Evolutionary conservation across 108 stramenopile species (phyloP), one percentile per base, ranked within the genome.

Genomic region (Phaeodactylum tricornutum): DNA sequence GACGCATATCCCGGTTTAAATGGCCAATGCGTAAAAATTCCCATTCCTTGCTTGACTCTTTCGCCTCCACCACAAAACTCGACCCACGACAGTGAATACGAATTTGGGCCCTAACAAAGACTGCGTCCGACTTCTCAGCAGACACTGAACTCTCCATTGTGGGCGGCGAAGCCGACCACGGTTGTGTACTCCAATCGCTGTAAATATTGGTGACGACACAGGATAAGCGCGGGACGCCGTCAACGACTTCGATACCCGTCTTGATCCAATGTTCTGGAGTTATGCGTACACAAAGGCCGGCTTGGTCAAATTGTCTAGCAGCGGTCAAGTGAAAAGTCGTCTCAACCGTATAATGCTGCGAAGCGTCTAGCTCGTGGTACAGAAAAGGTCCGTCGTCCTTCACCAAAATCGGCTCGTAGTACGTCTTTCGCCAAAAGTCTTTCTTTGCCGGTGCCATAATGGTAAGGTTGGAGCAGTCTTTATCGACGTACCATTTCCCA

Each of bases 381-480:
- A 66, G 36, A 26, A 53, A 54, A 2, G 53, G 35, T 15, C 53
- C 72, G 28, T 73, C 66, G 49, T 67, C 62, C 19, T 74, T 66
- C 43, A 92, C 77, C 23, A 95, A 31, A 20, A 76, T 49, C 9
- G 72, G 77, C 45, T 87, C 76, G 60, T 91, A 92, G 29, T 45
- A 66, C 14, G 55, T 62, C 42, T 68, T 83, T 9, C 86, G 77
- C 53, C 93, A 73, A 37, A 46, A 67, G 37, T 73, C 72, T 36
- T 60, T 53, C 44, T 67, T 87, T 28, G 77, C 81, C 8, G 81
- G 47, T 0, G 84, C 73, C 20, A 64, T 29, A 21, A 87, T 23
- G 23, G 55, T 61, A 47, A 88, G 32, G n/a, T 31, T 20, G 2
- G 32, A 22, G 7, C 36, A 25, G 15, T 8, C 50, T 9, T 29